Conservation (phyloP, 306 rosid genomes). For the Datisca glomerata region DNA sequence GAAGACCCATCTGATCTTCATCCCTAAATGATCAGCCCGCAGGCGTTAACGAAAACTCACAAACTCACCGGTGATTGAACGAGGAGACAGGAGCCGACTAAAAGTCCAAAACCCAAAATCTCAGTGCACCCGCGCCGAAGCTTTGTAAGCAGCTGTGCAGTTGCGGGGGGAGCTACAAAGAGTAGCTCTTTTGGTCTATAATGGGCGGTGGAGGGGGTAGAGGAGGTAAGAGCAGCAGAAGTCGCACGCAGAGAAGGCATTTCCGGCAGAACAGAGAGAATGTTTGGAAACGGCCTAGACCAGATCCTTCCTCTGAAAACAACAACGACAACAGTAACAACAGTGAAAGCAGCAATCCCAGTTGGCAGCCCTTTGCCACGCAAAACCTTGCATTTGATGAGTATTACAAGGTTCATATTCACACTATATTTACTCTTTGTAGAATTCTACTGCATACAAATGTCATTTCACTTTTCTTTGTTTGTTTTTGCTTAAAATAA, state of each 20-base stretch:
- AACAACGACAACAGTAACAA: constrained; percentile 6
- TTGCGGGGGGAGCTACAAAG: no score
- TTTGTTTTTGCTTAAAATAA: background rate
- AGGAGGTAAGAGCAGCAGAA: constrained; percentile 42
- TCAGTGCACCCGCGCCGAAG: no score
- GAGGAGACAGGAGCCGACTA: no score
- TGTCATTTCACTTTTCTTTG: background rate
- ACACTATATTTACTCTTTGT: background rate
- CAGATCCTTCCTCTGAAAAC: constrained; percentile 33
- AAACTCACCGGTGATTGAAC: no score
- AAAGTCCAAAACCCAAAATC: no score
- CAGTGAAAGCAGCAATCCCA: constrained; percentile 12
- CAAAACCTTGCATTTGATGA: constrained; percentile 49
- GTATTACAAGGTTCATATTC: constrained; percentile 47
- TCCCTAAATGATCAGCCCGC: no score
- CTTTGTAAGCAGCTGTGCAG: no score
- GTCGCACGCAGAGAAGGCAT: constrained; percentile 85
- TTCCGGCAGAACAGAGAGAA: constrained; percentile 76
- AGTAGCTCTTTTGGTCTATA: no score
- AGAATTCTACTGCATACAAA: no score
- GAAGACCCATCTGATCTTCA: no score
- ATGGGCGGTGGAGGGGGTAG: constrained; percentile 7
- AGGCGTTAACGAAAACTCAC: no score
- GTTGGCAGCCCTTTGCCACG: constrained; percentile 72
- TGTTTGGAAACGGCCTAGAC: constrained; percentile 82